Evolutionary conservation across 805 yeast species (phyloP), one percentile per base, ranked within the genome.

Genomic region (Suhomyces kilbournensis): DNA sequence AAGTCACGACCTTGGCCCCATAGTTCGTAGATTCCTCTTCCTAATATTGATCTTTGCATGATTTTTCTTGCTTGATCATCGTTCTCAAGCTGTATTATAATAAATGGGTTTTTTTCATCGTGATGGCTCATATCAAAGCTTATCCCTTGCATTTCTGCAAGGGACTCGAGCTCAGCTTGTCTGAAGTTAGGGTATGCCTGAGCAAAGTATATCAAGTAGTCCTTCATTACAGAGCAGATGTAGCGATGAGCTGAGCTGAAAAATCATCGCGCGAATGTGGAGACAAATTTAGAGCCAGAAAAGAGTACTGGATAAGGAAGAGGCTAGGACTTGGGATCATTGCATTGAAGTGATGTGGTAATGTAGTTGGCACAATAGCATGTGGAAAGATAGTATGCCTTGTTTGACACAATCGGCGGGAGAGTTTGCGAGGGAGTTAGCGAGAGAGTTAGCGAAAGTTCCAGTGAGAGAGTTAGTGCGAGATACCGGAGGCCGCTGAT

Each of bases 111-210:
- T 3, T 72, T 68, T 43, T 79, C 84, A 51, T 75, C 74, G 64
- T 90, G 90, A 6, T 64, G 62, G 14, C 82, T 67, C 47, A 90
- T 71, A 64, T 90, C 92, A 7, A 88, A 72, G 10, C 69, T 49
- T 2, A 94, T 71, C 15, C 70, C 70, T 56, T 80, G 70, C 49
- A 88, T 68, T 32, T 82, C 84, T 0, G 97, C 97, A 44, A 94
- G 70, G 0, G 97, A 86, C 60, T 87, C 90, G 34, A 94, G 70
- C 69, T 93, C 99, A 0, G 96, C 89, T 35, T 70, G 70, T 47
- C 98, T 77, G 69, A 93, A 93, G 53, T 81, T 78, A 48, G 86
- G 83, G 63, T 90, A 91, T 42, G 85, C 80, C 69, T 92, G 97
- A 3, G 97, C 97, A 64, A 94, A 77, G 63, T 86, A 83, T n/a